Evolutionary conservation across 345 rosid species (phyloP).

Genomic region (Theobroma cacao): DNA sequence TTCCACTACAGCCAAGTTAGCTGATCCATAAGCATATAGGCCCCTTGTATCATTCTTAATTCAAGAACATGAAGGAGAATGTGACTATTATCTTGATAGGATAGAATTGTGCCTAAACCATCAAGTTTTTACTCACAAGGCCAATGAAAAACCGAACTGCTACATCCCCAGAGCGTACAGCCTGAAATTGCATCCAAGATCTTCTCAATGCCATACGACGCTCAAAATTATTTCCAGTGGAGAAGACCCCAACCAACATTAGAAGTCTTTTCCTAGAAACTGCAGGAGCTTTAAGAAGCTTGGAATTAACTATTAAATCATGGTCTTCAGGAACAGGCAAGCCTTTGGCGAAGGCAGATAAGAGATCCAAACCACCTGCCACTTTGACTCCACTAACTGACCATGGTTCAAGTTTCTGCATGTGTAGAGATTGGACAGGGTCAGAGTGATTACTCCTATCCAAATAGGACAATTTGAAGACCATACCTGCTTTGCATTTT

Average conservation of each 20-base stretch:
- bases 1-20: background rate
- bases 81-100: background rate
- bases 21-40: background rate
- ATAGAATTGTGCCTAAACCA: background rate
- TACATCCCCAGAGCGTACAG: constrained; percentile 65
- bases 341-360: constrained; percentile 67
- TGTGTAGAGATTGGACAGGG: constrained; percentile 1
- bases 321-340: constrained; percentile 73
- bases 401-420: constrained; percentile 90
- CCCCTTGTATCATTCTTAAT: background rate
- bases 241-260: constrained; percentile 80
- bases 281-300: constrained; percentile 68
- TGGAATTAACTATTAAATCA: constrained; percentile 48
- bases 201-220: constrained; percentile 91
- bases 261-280: constrained; percentile 43
- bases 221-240: constrained; percentile 86
- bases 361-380: constrained; percentile 52
- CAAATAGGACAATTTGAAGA: constrained; percentile 2
- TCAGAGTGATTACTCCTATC: constrained; percentile 3
- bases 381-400: constrained; percentile 57
- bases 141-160: constrained; percentile 90
- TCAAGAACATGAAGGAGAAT: background rate
- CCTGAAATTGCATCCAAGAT: constrained; percentile 87
- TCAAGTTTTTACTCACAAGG: constrained; percentile 54
- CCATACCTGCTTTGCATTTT: background rate